Base-by-base conservation (phyloP, 73 alveolate genomes). In the Effrenium voratum region DNA sequence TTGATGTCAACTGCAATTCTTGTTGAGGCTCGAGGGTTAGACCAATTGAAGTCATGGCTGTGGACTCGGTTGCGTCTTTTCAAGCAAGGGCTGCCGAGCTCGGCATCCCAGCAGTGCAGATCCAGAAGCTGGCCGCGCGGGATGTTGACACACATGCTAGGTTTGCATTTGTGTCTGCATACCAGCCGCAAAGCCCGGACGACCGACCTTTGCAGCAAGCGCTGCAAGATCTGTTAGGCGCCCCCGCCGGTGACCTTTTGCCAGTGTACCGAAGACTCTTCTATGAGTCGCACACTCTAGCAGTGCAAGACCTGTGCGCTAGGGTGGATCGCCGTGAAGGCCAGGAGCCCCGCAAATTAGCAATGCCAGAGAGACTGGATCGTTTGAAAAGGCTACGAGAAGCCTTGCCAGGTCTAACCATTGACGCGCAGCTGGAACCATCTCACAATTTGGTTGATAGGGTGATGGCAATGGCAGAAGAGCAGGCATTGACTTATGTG, bases 281-380 rank as follows among this genome's bases (percentile, higher is more conserved):
- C 47, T 72, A 32, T 19, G 83, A 72, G 22, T 26, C 83, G 6
- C 83, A 72, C n/a, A 72, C 83, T 22, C 41, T 72, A 43, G 83
- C 83, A 5, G 45, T 72, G 28, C 83, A 72, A 24, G 83, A 72
- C 24, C 83, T 72, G 24, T 43, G 83, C 4, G 32, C 19, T 15
- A 32, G 45, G 10, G 5, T 32, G 38, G 83, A 72, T 2, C 26
- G n/a, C 10, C 46, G 83, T 13, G 43, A 32, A 24, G 38, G 46
- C 47, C 83, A 72, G 45, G 83, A 72, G 28, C 83, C 83, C 32
- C 83, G 83, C 52, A 72, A 72, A 43, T 72, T 72, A 24, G 38
- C 83, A 36, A 72, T 72, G 83, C 83, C 83, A 5, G 83, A 72
- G 30, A 13, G 83, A 1, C 28, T 72, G 38, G 83, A 72, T 10